A percentile compares a stretch with the other conserved stretches of the same genome.
These are phyloP conservation scores for Penstemon barbatus DNA, from an alignment of 257 asterid genomes.

Conservation along the genomic window DNA sequence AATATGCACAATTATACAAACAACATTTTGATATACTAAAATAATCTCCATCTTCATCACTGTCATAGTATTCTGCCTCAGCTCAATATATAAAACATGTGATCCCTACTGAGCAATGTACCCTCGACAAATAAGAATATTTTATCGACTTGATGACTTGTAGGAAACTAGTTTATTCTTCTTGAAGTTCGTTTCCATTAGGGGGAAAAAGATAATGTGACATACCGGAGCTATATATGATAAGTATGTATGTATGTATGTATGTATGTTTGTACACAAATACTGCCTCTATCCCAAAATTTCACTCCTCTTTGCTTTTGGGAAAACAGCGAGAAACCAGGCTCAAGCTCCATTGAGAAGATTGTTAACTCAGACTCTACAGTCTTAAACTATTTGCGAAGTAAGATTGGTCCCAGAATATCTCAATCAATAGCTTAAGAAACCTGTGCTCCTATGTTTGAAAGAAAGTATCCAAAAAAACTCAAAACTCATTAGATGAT, in stretches of 20 bases:
- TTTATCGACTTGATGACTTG: not conserved
- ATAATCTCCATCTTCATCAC: not conserved
- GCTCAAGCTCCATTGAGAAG: not conserved
- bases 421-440: no score
- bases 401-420: not conserved
- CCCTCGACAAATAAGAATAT: not conserved
- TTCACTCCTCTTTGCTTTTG: not conserved
- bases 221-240: no score
- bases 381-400: not conserved
- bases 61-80: not conserved
- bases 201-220: no score
- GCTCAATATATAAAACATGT: not conserved
- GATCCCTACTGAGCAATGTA: not conserved
- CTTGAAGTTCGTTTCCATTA: no score
- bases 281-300: no score
- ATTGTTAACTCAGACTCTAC: not conserved
- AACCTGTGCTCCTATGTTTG: no score
- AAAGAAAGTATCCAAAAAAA: no score
- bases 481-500: no score
- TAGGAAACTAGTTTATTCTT: no score
- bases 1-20: no score
- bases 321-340: not conserved
- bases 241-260: no score
- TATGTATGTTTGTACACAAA: no score
- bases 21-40: constrained; percentile 1